Conservation (phyloP, 106 monocot genomes). For the Allium sativum region DNA sequence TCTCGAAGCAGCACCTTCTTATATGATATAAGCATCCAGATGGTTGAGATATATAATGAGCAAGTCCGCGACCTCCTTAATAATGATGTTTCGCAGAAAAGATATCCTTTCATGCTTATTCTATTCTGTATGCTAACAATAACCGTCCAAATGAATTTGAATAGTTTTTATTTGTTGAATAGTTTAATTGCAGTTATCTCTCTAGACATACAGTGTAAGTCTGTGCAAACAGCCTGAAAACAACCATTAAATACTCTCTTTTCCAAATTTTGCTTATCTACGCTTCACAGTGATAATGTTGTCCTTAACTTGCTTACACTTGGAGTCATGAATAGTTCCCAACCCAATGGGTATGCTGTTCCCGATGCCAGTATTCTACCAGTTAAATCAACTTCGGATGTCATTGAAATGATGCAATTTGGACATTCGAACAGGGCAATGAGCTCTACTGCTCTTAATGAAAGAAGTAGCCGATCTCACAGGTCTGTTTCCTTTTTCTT, state of each 20-base stretch:
- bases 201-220: too few relatives aligned
- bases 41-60: slow-evolving; percentile 99
- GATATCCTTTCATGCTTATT: slow-evolving; percentile 68
- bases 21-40: slow-evolving; percentile 89
- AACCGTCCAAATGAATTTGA: not conserved
- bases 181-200: too few relatives aligned
- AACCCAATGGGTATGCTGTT: slow-evolving; percentile 85
- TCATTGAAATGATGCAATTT: slow-evolving; percentile 68
- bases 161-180: too few relatives aligned
- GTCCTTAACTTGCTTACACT: slow-evolving; percentile 61
- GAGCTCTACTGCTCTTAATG: slow-evolving; percentile 89
- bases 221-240: too few relatives aligned
- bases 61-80: slow-evolving; percentile 97
- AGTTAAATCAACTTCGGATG: slow-evolving; percentile 84
- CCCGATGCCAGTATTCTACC: slow-evolving; percentile 83
- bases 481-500: slow-evolving; percentile 26
- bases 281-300: not conserved
- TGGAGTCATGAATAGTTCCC: slow-evolving; percentile 78
- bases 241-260: too few relatives aligned
- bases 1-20: slow-evolving; percentile 47
- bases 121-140: not conserved
- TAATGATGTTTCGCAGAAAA: slow-evolving; percentile 50
- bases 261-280: not conserved
- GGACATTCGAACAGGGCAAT: slow-evolving; percentile 81
- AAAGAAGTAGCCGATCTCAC: slow-evolving; percentile 95